Base-by-base conservation (phyloP, 495 filamentous ascomycete species). In the Acidomyces sp. region DNA sequence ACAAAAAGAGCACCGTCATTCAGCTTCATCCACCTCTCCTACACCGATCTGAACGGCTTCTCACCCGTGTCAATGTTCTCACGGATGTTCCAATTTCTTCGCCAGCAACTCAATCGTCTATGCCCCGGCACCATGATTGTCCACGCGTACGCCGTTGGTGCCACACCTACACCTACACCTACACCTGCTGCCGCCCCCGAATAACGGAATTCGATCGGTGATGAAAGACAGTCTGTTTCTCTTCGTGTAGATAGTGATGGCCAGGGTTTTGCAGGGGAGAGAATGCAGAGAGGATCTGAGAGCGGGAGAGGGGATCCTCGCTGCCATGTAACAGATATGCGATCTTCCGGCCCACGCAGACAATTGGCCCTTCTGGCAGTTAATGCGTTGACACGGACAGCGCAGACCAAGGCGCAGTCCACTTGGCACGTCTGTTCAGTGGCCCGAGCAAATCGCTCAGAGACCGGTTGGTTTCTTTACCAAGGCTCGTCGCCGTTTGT, bases 121-220 rank as follows among this genome's bases (percentile, higher is more conserved):
- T 51, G 46, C 36, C 41, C 42, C 9, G 46, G 48, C 36, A 51
- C 48, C 48, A 51, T 51, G 30, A 51, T 47, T n/a, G 22, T 10
- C 19, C 46, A 31, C 15, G 48, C 48, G 21, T 47, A 51, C 36
- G 43, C 48, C 1, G 48, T 51, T 11, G 48, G 46, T 6, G 43
- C 37, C 6, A 32, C 11, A 29, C 25, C 32, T 9, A 46, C 6
- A 3, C 17, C 48, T 16, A 40, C 22, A 5, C 30, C 20, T n/a
- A n/a, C n/a, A n/a, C n/a, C n/a, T n/a, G n/a, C n/a, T n/a, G n/a
- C n/a, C n/a, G n/a, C n/a, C n/a, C n/a, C n/a, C n/a, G n/a, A n/a
- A n/a, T n/a, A n/a, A n/a, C n/a, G n/a, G n/a, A n/a, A n/a, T n/a
- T n/a, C n/a, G n/a, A n/a, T n/a, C n/a, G n/a, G n/a, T n/a, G n/a